Percentiles rank a stretch among this genome's conserved stretches.
phyloP scores from a whole-genome alignment of 306 rosid species.

The Gastrolobium villosum region DNA sequence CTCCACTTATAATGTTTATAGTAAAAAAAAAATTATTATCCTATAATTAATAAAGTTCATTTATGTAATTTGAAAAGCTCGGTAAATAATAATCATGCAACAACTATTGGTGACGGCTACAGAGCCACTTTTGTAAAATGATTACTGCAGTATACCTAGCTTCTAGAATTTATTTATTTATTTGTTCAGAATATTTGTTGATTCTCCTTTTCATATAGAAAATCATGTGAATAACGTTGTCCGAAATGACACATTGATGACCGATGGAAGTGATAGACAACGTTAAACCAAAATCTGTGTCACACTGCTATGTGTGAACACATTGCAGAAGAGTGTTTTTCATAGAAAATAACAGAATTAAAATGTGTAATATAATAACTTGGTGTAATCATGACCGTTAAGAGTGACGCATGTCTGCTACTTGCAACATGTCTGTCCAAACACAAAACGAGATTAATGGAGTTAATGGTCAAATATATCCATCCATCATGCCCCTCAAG shows the following conservation, averaged over 20 bases:
- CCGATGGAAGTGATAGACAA: too few species aligned
- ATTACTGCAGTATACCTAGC: too few species aligned
- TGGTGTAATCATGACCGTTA: constrained; percentile 7
- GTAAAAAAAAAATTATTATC: too few species aligned
- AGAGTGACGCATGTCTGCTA: neutral
- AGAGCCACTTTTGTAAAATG: too few species aligned
- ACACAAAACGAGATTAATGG: neutral
- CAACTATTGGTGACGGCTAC: neutral
- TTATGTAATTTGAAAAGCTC: neutral
- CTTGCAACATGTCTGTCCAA: constrained; percentile 1
- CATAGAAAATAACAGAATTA: neutral
- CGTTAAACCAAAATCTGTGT: too few species aligned
- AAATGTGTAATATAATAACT: neutral
- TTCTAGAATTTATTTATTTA: too few species aligned
- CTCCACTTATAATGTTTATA: too few species aligned
- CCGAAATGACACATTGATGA: too few species aligned
- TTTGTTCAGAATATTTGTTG: too few species aligned
- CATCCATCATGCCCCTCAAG: neutral
- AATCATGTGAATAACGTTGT: too few species aligned
- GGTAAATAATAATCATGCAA: neutral
- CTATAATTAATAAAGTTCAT: neutral
- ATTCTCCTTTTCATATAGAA: too few species aligned
- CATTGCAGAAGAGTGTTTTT: neutral
- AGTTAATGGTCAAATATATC: neutral
- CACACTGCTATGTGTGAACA: neutral